phyloP scores from a whole-genome alignment of 495 filamentous ascomycete genomes.

The Rostrohypoxylon terebratum region DNA sequence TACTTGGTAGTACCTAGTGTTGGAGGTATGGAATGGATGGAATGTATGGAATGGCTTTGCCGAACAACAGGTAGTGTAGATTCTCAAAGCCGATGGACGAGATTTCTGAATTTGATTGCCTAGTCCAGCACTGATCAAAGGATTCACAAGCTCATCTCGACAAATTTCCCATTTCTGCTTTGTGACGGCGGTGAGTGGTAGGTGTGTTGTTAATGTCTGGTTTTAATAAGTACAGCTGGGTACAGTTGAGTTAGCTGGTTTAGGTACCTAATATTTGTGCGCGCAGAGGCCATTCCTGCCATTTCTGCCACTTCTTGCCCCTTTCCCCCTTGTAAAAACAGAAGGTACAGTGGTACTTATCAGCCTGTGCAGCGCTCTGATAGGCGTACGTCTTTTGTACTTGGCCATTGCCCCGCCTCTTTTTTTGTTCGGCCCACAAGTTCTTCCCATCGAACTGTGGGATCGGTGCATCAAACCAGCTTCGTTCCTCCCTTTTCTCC shows the following conservation, averaged over 20 bases:
- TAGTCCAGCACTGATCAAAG: conserved; percentile 17
- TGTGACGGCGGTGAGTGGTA: conserved; percentile 32
- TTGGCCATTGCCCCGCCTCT: conserved; percentile 47
- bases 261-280: conserved; percentile 20
- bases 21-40: background rate
- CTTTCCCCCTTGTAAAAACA: conserved; percentile 26
- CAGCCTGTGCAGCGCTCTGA: conserved; percentile 17
- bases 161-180: conserved; percentile 14
- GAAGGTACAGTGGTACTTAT: conserved; percentile 27
- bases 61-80: conserved; percentile 5
- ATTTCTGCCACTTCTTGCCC: conserved; percentile 14
- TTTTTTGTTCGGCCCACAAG: conserved; percentile 53
- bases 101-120: conserved; percentile 26
- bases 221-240: conserved; percentile 1
- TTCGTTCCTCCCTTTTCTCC: conserved; percentile 50
- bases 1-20: too few relatives aligned
- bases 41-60: background rate
- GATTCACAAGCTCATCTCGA: conserved; percentile 11
- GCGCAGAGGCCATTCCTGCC: conserved; percentile 35
- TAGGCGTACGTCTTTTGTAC: conserved; percentile 39
- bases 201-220: conserved; percentile 10
- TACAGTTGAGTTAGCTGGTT: conserved; percentile 1
- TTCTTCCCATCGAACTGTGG: conserved; percentile 46
- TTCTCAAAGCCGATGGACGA: conserved; percentile 3
- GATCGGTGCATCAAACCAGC: conserved; percentile 47